Percentiles rank a stretch among this genome's conserved stretches.
Conservation (phyloP, 192 early-diverging fungal species). For the Linnemannia elongata region DNA sequence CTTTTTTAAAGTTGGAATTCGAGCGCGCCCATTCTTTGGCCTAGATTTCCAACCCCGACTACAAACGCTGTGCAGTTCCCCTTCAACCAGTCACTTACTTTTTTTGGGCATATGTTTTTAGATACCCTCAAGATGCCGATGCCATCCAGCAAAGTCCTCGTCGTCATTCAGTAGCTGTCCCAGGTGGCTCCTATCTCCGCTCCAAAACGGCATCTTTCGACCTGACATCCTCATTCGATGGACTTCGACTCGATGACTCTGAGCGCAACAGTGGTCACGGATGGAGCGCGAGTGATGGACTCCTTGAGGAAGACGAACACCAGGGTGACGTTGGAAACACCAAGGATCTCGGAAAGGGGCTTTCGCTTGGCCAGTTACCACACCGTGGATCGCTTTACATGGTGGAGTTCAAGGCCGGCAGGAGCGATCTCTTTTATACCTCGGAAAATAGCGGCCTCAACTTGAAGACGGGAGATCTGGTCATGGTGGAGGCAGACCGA, state of each 20-base stretch:
- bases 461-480: conserved; percentile 77
- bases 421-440: conserved; percentile 87
- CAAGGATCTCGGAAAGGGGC: conserved; percentile 64
- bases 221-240: conserved; percentile 51
- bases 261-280: conserved; percentile 4
- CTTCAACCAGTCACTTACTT: background rate
- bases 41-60: conserved; percentile 27
- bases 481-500: conserved; percentile 92
- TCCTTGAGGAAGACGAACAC: conserved; percentile 60
- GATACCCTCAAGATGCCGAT: conserved; percentile 23
- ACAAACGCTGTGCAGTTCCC: background rate
- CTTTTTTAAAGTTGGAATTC: background rate
- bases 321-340: conserved; percentile 36
- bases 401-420: conserved; percentile 91
- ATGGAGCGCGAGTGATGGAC: conserved; percentile 30
- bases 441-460: conserved; percentile 60
- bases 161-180: conserved; percentile 64
- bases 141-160: conserved; percentile 44
- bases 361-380: conserved; percentile 60
- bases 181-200: conserved; percentile 56
- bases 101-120: background rate
- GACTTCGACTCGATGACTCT: conserved; percentile 40
- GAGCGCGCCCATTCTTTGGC: background rate
- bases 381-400: conserved; percentile 77
- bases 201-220: conserved; percentile 37